Evolutionary conservation across 306 rosid genomes (phyloP).

Genomic region (Trifolium dubium): DNA sequence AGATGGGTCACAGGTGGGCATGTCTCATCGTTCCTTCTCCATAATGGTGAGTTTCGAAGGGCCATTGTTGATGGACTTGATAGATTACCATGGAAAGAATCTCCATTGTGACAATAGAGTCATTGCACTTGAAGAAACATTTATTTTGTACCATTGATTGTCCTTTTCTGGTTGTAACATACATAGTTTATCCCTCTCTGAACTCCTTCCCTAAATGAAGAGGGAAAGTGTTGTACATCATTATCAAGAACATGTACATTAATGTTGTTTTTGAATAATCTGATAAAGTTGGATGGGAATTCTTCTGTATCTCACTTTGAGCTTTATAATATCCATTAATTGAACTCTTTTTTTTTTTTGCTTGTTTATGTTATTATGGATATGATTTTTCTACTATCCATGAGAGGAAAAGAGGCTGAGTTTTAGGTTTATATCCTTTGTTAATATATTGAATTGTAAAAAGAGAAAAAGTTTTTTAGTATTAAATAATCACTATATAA

Average conservation of each 20-base stretch:
- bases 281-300: constrained; percentile 23
- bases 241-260: constrained; percentile 35
- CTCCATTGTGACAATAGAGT: constrained; percentile 47
- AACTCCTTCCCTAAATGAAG: constrained; percentile 32
- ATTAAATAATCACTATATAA: not conserved
- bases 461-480: not conserved
- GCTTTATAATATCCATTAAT: not conserved
- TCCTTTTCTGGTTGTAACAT: constrained; percentile 43
- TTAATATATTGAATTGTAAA: no score
- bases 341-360: not conserved
- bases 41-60: constrained; percentile 75
- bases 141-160: constrained; percentile 22
- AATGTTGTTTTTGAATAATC: constrained; percentile 10
- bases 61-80: constrained; percentile 81
- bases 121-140: constrained; percentile 18
- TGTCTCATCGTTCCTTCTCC: constrained; percentile 93
- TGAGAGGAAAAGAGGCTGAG: no score
- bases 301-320: constrained; percentile 19
- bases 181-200: constrained; percentile 36
- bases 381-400: not conserved
- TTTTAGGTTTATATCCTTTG: no score
- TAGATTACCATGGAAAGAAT: constrained; percentile 83
- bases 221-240: constrained; percentile 39
- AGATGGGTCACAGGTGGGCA: constrained; percentile 99
- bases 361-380: constrained; percentile 1